Evolutionary conservation across 1,284 basidiomycete genomes (phyloP).

Genomic region (Cutaneotrichosporon sp.): DNA sequence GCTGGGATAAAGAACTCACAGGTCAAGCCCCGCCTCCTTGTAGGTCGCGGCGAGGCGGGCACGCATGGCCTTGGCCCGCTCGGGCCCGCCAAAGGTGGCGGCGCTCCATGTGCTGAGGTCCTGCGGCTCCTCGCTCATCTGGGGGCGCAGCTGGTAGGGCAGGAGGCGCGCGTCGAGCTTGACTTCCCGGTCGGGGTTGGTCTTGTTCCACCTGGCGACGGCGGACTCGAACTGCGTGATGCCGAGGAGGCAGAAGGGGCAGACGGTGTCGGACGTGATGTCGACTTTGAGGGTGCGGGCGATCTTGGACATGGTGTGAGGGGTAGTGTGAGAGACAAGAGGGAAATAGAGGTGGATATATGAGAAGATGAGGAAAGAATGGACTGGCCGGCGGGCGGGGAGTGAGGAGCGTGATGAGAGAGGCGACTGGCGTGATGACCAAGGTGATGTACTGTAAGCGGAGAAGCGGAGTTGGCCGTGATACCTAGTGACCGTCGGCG

Average conservation of each 20-base stretch:
- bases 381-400: too few species aligned
- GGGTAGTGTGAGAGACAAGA: neutral
- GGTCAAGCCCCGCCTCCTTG: conserved; percentile 3
- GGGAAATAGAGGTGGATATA: neutral
- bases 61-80: neutral
- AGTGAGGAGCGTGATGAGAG: too few species aligned
- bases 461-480: too few species aligned
- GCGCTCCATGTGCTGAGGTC: neutral
- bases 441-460: too few species aligned
- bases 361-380: neutral
- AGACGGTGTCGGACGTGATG: conserved; percentile 10
- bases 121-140: conserved; percentile 1
- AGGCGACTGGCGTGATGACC: too few species aligned
- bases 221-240: conserved; percentile 2
- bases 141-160: conserved; percentile 2
- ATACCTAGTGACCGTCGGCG: too few species aligned
- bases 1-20: neutral
- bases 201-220: neutral
- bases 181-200: neutral
- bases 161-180: neutral
- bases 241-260: conserved; percentile 7
- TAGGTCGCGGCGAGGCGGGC: neutral
- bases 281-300: conserved; percentile 9
- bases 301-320: neutral
- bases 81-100: neutral